Evolutionary conservation across 176 grass and related monocot genomes (phyloP), one percentile per base, ranked within the genome.

Genomic region (Areca catechu): DNA sequence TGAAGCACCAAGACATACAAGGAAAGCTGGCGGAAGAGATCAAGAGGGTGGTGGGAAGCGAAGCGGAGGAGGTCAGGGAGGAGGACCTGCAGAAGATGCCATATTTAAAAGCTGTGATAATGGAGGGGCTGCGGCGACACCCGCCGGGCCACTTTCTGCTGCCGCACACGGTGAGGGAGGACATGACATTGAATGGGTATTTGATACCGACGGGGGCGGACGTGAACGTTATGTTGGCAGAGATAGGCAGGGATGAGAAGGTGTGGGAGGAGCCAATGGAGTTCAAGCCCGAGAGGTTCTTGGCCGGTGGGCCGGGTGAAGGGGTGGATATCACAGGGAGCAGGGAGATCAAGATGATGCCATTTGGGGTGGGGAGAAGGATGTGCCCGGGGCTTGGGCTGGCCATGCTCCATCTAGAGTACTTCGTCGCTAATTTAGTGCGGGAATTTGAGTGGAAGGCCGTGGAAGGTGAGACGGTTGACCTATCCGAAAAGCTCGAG

Each of bases 341-440:
- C 21, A 67, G 60, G 57, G 76, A 83, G 73, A 86, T 86, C 29
- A 86, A 71, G 72, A 92, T 92, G 88, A 92, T 86, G 72, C 79
- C 88, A 1, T 92, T 92, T 10, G 83, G 88, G 22, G 83, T 56
- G 0, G 88, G 88, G n/a, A 53, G 88, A n/a, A 28, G 88, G 30
- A 74, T 82, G 64, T 92, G 88, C 66, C 88, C 88, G 0, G 83
- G 76, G 0, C 60, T 79, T 59, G 19, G 24, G 15, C 15, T 78
- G 12, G 84, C 74, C 5, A 62, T 82, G 15, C 67, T 70, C 49
- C 78, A 82, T 18, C 74, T 78, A 3, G 66, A 88, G 75, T 88
- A 64, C 67, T 88, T 88, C 19, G 60, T 82, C 17, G 75, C 54
- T 0, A 79, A 77, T 57, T 16, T 88, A 49, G 84, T 88, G 15